Base-by-base conservation (phyloP, 2,329 filamentous ascomycete species). In the Emergomyces pasteurianus region DNA sequence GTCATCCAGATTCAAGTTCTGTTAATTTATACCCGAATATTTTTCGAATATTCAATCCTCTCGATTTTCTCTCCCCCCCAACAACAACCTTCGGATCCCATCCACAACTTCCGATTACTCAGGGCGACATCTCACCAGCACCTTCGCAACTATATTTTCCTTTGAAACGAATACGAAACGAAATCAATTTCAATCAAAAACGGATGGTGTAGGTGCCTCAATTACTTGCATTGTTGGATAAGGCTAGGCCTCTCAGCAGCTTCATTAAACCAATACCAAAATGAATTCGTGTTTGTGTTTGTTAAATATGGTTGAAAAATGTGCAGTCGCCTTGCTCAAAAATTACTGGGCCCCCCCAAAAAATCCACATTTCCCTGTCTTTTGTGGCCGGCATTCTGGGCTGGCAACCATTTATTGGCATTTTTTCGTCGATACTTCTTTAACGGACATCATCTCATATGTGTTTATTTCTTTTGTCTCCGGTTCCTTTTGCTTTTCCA, bases 81-180 rank as follows among this genome's bases (percentile, higher is more conserved):
- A n/a, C n/a, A n/a, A n/a, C n/a, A n/a, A n/a, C n/a, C n/a, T n/a
- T n/a, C n/a, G n/a, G n/a, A n/a, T n/a, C n/a, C n/a, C n/a, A n/a
- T n/a, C n/a, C n/a, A n/a, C n/a, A n/a, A n/a, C n/a, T 49, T 61
- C 58, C 60, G 34, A 50, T 61, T 66, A 61, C 56, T 42, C 23
- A n/a, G 54, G 21, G 28, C 52, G n/a, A 21, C 42, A 23, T 46
- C 16, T 38, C 43, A 49, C 49, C 58, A 21, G 14, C 58, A 53
- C 54, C 36, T 28, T 53, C 58, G 16, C 47, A 28, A 47, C 58
- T 43, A 26, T 40, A 36, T 53, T 40, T 53, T 52, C 47, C 34
- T 52, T 58, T 59, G 58, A 10, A 59, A 59, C 47, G 58, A 59
- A 53, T 21, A 53, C 47, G 47, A 53, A 47, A 50, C 5, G n/a